phyloP scores from a whole-genome alignment of 352 stramenopile species.

The Pythium apleroticum region DNA sequence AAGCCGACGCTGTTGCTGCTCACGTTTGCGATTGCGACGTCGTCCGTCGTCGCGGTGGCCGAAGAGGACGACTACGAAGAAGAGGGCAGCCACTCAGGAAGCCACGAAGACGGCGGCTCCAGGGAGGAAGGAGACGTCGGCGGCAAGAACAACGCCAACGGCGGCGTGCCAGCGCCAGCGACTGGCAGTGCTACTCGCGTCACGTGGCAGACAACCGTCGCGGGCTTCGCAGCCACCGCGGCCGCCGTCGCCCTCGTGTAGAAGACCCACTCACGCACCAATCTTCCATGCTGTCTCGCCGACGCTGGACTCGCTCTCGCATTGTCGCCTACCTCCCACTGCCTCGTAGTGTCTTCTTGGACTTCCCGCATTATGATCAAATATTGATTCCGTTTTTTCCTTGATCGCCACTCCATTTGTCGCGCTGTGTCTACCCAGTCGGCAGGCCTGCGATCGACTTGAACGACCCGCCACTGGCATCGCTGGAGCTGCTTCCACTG shows the following conservation, averaged over 20 bases:
- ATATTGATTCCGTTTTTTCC: neutral
- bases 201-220: constrained; percentile 24
- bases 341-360: neutral
- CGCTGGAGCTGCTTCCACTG: neutral
- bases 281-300: neutral
- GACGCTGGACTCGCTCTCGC: neutral
- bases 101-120: neutral
- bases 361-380: neutral
- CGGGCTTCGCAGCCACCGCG: constrained; percentile 15
- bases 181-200: neutral
- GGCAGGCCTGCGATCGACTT: neutral
- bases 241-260: constrained; percentile 21
- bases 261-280: neutral
- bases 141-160: neutral
- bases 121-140: neutral
- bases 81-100: too few relatives aligned
- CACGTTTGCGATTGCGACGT: constrained; percentile 13
- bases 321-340: neutral
- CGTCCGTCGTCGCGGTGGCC: neutral
- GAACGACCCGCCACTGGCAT: neutral
- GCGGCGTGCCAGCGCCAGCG: constrained; percentile 14
- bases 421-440: neutral
- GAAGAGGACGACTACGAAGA: neutral
- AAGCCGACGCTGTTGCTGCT: constrained; percentile 7
- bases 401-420: neutral